Percentiles rank a stretch among this genome's conserved stretches.
Evolutionary conservation across 805 yeast species (phyloP).

Genomic region (Saccharomycopsis vini): DNA sequence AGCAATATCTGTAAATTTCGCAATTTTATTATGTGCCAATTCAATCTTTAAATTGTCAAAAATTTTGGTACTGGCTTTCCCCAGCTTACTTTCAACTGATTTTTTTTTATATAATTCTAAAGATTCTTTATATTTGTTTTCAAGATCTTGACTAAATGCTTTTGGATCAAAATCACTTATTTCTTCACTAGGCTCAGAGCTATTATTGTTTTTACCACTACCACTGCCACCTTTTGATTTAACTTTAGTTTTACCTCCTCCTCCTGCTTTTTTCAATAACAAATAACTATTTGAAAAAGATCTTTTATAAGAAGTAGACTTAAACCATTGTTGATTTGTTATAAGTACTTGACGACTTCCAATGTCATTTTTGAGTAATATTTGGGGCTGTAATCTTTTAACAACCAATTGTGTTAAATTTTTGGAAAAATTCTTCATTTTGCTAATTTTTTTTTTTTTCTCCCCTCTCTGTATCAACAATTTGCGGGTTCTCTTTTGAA

Average conservation of each 20-base stretch:
- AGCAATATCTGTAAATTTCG: conserved; percentile 55
- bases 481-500: too few species aligned
- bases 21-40: conserved; percentile 36
- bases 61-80: conserved; percentile 56
- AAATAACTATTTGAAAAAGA: background rate
- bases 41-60: conserved; percentile 53
- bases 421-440: too few species aligned
- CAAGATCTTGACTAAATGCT: conserved; percentile 28
- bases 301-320: too few species aligned
- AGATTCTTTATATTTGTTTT: conserved; percentile 36
- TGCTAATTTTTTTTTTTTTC: too few species aligned
- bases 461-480: too few species aligned
- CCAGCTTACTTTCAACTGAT: conserved; percentile 57
- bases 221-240: too few species aligned
- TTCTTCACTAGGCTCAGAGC: conserved; percentile 6
- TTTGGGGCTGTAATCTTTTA: too few species aligned
- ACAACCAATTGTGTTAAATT: too few species aligned
- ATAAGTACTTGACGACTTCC: too few species aligned
- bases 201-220: background rate
- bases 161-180: conserved; percentile 12
- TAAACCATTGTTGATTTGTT: too few species aligned
- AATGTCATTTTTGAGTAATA: too few species aligned
- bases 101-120: conserved; percentile 45
- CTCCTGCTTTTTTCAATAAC: conserved; percentile 7
- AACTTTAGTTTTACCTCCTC: too few species aligned